phyloP scores from a whole-genome alignment of 306 rosid species.

The Delonix regia region DNA sequence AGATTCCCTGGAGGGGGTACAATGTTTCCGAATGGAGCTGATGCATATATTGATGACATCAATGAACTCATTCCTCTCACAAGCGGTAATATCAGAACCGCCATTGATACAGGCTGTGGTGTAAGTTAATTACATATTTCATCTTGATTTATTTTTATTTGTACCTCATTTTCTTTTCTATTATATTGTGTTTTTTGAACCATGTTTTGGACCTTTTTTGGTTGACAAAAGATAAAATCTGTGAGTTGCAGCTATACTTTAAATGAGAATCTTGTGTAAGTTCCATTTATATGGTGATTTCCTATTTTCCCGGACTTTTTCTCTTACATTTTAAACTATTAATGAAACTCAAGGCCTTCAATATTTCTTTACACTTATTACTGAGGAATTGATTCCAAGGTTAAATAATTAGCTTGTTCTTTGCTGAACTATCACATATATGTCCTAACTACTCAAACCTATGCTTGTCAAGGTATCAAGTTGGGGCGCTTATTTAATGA shows the following conservation, averaged over 20 bases:
- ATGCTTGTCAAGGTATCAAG: conserved; percentile 80
- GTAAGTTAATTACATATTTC: conserved; percentile 55
- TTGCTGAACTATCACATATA: not conserved
- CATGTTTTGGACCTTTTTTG: too few species aligned
- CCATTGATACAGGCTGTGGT: conserved; percentile 98
- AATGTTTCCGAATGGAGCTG: conserved; percentile 95
- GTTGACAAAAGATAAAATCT: not conserved
- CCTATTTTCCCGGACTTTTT: too few species aligned
- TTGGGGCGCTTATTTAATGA: conserved; percentile 93
- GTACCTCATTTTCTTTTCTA: not conserved
- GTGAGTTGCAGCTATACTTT: not conserved
- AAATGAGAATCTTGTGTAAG: not conserved
- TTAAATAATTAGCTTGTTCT: not conserved
- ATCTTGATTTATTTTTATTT: not conserved
- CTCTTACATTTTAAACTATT: not conserved
- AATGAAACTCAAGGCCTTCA: not conserved
- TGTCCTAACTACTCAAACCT: not conserved
- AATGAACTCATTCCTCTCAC: conserved; percentile 81
- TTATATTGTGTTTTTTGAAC: too few species aligned
- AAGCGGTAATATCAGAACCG: conserved; percentile 74
- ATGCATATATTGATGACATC: conserved; percentile 88
- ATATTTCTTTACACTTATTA: not conserved
- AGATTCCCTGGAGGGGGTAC: conserved; percentile 99
- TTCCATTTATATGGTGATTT: too few species aligned
- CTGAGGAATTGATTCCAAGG: not conserved